Evolutionary conservation across 371 early-diverging fungal genomes (phyloP), one percentile per base, ranked within the genome.

Genomic region (Funneliformis caledonium): DNA sequence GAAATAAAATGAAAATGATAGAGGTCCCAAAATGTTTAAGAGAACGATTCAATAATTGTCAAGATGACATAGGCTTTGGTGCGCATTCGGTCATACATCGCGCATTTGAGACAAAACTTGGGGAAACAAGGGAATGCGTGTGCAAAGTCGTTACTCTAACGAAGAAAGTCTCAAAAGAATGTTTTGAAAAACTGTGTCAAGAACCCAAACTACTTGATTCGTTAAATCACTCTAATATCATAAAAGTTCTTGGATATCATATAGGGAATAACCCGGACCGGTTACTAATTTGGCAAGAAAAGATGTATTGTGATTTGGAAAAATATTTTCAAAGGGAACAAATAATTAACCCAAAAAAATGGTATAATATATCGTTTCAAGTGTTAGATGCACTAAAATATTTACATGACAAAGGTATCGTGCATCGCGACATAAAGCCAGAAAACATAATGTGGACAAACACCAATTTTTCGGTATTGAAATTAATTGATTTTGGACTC

Each of bases 381-480:
- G 12, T 64, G 12, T 64, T 64, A 31, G 22, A 64, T 31, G 22
- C 37, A 16, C 22, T 31, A 47, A 61, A 73, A 61, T 97, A 96
- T 84, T 83, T 98, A 50, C 98, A 98, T 80, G 84, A 82, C 42
- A 91, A 93, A 80, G 91, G 93, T 43, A 93, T 98, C 65, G 94
- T 96, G 8, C 98, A 98, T 84, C 91, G 97, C 67, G 97, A 97
- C 82, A 91, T 97, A 69, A 96, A 96, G 75, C 95, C 96, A 6
- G 93, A 92, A 76, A 93, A 96, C 85, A 92, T 94, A 56, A 83
- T 96, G 59, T 86, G 96, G 76, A 94, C 93, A 83, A 88, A 92
- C 73, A 81, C 87, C 45, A 94, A 92, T 12, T 88, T 90, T 47
- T 84, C 94, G 0, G 61, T 31, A 31, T 43, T 72, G 84, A 96